phyloP scores from a whole-genome alignment of 208 protist species.

The Acanthamoeba triangularis region DNA sequence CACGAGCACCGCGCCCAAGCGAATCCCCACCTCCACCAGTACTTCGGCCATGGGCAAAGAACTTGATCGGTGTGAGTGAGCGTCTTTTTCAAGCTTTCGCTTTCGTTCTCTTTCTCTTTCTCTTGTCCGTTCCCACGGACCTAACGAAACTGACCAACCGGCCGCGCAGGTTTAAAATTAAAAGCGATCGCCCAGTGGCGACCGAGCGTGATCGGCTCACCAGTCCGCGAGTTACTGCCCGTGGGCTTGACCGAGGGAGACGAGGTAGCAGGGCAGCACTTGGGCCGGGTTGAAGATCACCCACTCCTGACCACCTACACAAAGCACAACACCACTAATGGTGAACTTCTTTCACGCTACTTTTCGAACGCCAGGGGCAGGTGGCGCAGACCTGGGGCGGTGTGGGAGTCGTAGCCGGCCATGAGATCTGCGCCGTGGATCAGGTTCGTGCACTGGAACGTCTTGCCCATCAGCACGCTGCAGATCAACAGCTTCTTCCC shows the following conservation, averaged over 20 bases:
- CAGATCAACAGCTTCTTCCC: conserved; percentile 59
- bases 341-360: too few species aligned
- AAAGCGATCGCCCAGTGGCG: too few species aligned
- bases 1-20: not conserved
- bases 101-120: too few species aligned
- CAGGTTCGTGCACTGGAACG: conserved; percentile 24
- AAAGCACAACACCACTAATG: not conserved
- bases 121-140: too few species aligned
- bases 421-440: conserved; percentile 8
- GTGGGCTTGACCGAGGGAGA: not conserved
- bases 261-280: conserved; percentile 47
- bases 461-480: conserved; percentile 61
- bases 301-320: conserved; percentile 46
- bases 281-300: conserved; percentile 62
- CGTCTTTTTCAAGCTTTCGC: too few species aligned
- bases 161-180: too few species aligned
- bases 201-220: too few species aligned
- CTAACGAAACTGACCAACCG: too few species aligned
- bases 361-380: too few species aligned
- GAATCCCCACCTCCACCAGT: not conserved
- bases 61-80: too few species aligned
- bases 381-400: not conserved
- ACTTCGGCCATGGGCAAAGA: not conserved
- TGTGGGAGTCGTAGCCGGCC: conserved; percentile 26
- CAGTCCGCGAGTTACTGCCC: too few species aligned